Evolutionary conservation across 2,329 filamentous ascomycete genomes (phyloP).

Genomic region (Talaromyces funiculosus): DNA sequence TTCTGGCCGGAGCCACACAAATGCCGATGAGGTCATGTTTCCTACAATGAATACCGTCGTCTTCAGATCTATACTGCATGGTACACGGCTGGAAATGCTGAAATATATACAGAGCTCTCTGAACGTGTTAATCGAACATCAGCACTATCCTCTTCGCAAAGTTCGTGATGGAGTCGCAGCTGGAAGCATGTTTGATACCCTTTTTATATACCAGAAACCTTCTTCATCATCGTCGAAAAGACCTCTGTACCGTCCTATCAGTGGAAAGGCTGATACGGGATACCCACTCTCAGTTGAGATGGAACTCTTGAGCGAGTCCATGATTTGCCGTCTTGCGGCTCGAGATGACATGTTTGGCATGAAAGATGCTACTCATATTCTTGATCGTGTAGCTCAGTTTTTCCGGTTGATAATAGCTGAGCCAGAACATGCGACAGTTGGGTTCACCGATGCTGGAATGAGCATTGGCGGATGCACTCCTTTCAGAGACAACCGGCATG

Average conservation of each 20-base stretch:
- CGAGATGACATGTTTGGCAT: constrained; percentile 52
- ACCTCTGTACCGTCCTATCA: constrained; percentile 57
- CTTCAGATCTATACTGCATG: constrained; percentile 67
- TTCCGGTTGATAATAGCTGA: constrained; percentile 52
- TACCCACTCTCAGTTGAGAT: constrained; percentile 80
- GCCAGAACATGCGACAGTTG: constrained; percentile 49
- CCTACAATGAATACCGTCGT: constrained; percentile 90
- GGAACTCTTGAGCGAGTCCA: constrained; percentile 51
- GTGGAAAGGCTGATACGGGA: constrained; percentile 64
- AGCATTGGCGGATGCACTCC: constrained; percentile 59
- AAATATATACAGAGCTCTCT: constrained; percentile 68
- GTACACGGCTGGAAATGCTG: constrained; percentile 59
- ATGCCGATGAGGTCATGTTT: constrained; percentile 64
- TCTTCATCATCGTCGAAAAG: constrained; percentile 23
- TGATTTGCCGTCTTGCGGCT: constrained; percentile 69
- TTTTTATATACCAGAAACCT: constrained; percentile 62
- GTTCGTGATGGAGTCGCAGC: constrained; percentile 51
- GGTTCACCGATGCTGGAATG: constrained; percentile 48
- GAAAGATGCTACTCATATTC: constrained; percentile 45
- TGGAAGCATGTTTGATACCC: constrained; percentile 53
- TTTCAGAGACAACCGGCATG: constrained; percentile 14
- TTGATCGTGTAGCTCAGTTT: constrained; percentile 56
- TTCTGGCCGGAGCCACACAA: constrained; percentile 73
- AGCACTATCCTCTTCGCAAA: constrained; percentile 71
- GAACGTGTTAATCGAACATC: constrained; percentile 60